Evolutionary conservation across 192 early-diverging fungal species (phyloP).

Genomic region (Coemansia sp.): DNA sequence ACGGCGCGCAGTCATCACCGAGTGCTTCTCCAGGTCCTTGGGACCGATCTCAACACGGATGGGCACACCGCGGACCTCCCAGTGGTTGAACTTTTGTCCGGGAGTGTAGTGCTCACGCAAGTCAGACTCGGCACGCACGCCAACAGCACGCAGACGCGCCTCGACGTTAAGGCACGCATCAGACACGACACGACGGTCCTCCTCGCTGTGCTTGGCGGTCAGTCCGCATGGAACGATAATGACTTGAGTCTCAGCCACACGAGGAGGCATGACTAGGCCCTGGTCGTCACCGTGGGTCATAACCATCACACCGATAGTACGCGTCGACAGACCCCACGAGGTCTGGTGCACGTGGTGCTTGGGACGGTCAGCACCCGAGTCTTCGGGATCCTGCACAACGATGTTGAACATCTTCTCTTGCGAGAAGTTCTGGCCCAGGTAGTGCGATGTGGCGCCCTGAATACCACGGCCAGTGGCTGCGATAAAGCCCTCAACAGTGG

Average conservation of each 20-base stretch:
- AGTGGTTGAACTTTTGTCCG: conserved; percentile 99
- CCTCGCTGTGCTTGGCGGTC: conserved; percentile 82
- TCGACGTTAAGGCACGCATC: conserved; percentile 74
- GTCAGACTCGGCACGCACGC: conserved; percentile 82
- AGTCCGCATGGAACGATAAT: conserved; percentile 94
- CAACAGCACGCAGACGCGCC: conserved; percentile 66
- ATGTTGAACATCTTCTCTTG: conserved; percentile 94
- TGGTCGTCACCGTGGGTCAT: conserved; percentile 99
- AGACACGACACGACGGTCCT: conserved; percentile 67
- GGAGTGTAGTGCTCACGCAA: conserved; percentile 84
- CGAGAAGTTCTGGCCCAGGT: conserved; percentile 99
- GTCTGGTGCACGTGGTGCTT: conserved; percentile 95
- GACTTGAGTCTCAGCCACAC: conserved; percentile 86
- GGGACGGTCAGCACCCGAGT: conserved; percentile 58
- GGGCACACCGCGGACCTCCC: conserved; percentile 97
- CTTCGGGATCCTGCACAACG: conserved; percentile 83
- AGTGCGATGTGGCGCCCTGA: conserved; percentile 98
- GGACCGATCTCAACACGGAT: conserved; percentile 97
- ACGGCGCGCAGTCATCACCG: conserved; percentile 80
- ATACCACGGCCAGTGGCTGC: conserved; percentile 97
- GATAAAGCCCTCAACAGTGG: conserved; percentile 97
- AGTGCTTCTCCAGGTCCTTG: conserved; percentile 85
- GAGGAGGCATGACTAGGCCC: conserved; percentile 96
- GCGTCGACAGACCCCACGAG: conserved; percentile 98
- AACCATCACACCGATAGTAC: conserved; percentile 98